phyloP scores from a whole-genome alignment of 1,284 basidiomycete species.

The Puccinia polysora region DNA sequence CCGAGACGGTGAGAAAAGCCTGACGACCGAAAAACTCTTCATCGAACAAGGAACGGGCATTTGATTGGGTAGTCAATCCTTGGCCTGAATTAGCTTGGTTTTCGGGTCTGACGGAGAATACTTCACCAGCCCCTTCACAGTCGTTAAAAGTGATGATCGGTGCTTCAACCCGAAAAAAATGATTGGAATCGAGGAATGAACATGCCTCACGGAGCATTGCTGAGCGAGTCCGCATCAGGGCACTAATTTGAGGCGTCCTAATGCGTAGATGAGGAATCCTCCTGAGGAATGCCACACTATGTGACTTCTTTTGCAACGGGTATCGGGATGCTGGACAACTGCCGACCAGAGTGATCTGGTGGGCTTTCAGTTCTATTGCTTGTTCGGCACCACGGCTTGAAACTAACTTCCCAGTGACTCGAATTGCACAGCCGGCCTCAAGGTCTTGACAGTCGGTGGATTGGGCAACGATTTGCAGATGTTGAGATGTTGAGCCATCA shows the following conservation, averaged over 20 bases:
- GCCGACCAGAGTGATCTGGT: background rate
- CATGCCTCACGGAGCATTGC: constrained; percentile 45
- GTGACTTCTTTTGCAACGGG: constrained; percentile 35
- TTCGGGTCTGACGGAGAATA: constrained; percentile 67
- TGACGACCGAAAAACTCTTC: constrained; percentile 61
- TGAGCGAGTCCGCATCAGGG: constrained; percentile 70
- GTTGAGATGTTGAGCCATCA: constrained; percentile 26
- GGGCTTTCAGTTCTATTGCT: constrained; percentile 23
- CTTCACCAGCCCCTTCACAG: constrained; percentile 95
- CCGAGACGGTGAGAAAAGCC: constrained; percentile 87
- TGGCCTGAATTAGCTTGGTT: constrained; percentile 43
- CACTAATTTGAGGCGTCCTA: constrained; percentile 66
- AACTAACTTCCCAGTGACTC: constrained; percentile 26
- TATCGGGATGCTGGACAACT: constrained; percentile 3
- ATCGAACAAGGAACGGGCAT: background rate
- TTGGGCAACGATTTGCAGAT: constrained; percentile 25
- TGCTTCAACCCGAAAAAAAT: constrained; percentile 73
- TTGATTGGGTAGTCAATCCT: background rate
- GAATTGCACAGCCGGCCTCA: constrained; percentile 21
- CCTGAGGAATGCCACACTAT: constrained; percentile 13
- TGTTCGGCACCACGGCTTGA: constrained; percentile 17
- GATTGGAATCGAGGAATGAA: constrained; percentile 54
- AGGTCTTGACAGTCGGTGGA: constrained; percentile 16
- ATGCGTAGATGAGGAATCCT: constrained; percentile 66
- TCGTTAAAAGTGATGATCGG: constrained; percentile 86